Conservation (phyloP, 2,329 filamentous ascomycete species). For the Aspergillus aculeatus region DNA sequence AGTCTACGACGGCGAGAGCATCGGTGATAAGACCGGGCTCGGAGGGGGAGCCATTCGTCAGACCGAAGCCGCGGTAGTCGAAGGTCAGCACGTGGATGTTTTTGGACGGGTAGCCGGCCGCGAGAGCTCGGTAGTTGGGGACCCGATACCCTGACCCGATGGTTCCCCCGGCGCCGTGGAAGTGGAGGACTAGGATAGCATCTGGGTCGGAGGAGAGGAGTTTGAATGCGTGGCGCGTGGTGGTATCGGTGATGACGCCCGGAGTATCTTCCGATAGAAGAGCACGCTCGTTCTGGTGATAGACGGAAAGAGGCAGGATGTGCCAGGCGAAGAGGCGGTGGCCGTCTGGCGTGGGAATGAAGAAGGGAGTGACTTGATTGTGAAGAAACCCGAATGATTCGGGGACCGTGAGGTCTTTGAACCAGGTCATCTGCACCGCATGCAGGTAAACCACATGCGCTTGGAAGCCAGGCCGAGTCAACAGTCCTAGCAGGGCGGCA, state of each 20-base stretch:
- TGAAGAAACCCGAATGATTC: slow-evolving; percentile 51
- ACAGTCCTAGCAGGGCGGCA: slow-evolving; percentile 46
- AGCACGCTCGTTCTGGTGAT: slow-evolving; percentile 43
- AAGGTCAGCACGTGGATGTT: slow-evolving; percentile 60
- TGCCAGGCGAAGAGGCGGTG: slow-evolving; percentile 52
- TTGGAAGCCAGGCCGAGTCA: slow-evolving; percentile 50
- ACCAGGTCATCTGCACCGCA: slow-evolving; percentile 55
- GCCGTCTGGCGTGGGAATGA: slow-evolving; percentile 43
- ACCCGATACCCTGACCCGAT: slow-evolving; percentile 56
- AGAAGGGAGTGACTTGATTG: slow-evolving; percentile 52
- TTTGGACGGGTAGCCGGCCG: slow-evolving; percentile 38
- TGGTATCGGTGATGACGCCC: slow-evolving; percentile 37
- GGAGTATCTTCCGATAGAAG: slow-evolving; percentile 41
- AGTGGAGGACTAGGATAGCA: slow-evolving; percentile 48
- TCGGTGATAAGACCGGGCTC: slow-evolving; percentile 57
- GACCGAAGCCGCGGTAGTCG: slow-evolving; percentile 54
- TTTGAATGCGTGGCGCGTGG: slow-evolving; percentile 39
- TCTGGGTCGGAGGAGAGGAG: slow-evolving; percentile 49
- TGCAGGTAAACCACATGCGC: slow-evolving; percentile 59
- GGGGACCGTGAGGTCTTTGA: slow-evolving; percentile 50
- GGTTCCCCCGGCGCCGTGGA: slow-evolving; percentile 58
- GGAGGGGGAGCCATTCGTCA: slow-evolving; percentile 53
- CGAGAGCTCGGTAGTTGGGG: slow-evolving; percentile 53
- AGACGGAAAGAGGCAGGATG: slow-evolving; percentile 48
- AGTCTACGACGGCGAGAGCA: slow-evolving; percentile 53